These are phyloP conservation scores for Alternaria tenuissima DNA, from an alignment of 2,329 filamentous ascomycete genomes.

Conservation along the genomic window DNA sequence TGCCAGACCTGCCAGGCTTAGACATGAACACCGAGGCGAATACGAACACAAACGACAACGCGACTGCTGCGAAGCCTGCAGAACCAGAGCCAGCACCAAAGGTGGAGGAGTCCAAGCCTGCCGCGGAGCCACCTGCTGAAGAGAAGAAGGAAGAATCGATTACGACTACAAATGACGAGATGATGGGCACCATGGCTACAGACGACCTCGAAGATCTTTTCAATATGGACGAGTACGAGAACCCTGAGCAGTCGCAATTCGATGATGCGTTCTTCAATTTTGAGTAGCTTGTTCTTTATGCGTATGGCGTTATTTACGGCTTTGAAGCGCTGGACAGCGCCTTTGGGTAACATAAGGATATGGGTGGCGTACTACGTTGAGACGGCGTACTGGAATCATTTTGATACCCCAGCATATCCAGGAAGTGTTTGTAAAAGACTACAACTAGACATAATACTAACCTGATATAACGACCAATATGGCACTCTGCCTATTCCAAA, in stretches of 20 bases:
- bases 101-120: conserved; percentile 16
- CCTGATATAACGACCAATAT: neutral
- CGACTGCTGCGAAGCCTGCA: conserved; percentile 15
- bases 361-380: neutral
- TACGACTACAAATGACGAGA: conserved; percentile 25
- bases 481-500: neutral
- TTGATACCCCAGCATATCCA: conserved; percentile 14
- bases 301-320: neutral
- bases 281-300: conserved; percentile 13
- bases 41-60: neutral
- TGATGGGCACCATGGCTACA: conserved; percentile 40
- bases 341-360: neutral
- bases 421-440: neutral
- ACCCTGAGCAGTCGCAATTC: conserved; percentile 47
- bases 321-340: neutral
- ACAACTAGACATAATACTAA: neutral
- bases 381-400: neutral
- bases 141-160: conserved; percentile 12
- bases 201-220: conserved; percentile 49
- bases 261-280: conserved; percentile 52
- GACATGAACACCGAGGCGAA: conserved; percentile 18
- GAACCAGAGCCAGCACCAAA: conserved; percentile 11
- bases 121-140: conserved; percentile 13
- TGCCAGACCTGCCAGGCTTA: conserved; percentile 42
- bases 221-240: conserved; percentile 46